Evolutionary conservation across 1,284 basidiomycete genomes (phyloP), one percentile per base, ranked within the genome.

Genomic region (Pseudozyma pruni): DNA sequence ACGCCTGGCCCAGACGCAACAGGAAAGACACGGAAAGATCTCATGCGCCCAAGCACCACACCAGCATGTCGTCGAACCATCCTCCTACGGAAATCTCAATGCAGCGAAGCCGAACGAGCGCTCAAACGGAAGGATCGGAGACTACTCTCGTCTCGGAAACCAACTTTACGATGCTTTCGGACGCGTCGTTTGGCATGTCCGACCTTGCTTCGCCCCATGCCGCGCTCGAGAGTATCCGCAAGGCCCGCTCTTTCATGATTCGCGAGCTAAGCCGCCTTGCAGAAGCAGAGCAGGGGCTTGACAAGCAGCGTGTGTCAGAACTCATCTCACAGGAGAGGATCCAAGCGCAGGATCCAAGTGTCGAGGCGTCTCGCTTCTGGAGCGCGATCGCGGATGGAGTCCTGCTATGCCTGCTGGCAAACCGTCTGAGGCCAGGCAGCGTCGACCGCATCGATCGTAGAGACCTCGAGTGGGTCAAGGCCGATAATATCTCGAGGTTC

Each of bases 401-500:
- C n/a, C 54, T 78, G 16, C 68, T 78, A 16, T 78, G 71, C 43
- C 45, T 74, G 19, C 59, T 78, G 4, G 64, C 64, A 14, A 74
- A 73, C 42, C 56, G 62, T 11, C 64, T 77, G 14, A 40, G 47
- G 38, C 67, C 69, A 16, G 59, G 48, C 0, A 50, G 54, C 45
- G 56, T 76, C 31, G 61, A 74, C 11, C 53, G 53, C 19, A 72
- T 76, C 58, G 74, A 76, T 42, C 70, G 74, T 33, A 33, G 74
- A 33, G 64, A 74, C 29, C 45, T 60, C 27, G 68, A 76, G 8
- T 76, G 71, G 63, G 64, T 74, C 60, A 64, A 51, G 45, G 54
- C 67, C 4, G 60, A 75, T 60, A 75, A 78, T 54, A 71, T 76
- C 39, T 76, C 68, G 16, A 61, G 68, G 6, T 78, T 76, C 43